These are phyloP conservation scores for Beauveria australis DNA, from an alignment of 2,329 filamentous ascomycete genomes.

Conservation along the genomic window DNA sequence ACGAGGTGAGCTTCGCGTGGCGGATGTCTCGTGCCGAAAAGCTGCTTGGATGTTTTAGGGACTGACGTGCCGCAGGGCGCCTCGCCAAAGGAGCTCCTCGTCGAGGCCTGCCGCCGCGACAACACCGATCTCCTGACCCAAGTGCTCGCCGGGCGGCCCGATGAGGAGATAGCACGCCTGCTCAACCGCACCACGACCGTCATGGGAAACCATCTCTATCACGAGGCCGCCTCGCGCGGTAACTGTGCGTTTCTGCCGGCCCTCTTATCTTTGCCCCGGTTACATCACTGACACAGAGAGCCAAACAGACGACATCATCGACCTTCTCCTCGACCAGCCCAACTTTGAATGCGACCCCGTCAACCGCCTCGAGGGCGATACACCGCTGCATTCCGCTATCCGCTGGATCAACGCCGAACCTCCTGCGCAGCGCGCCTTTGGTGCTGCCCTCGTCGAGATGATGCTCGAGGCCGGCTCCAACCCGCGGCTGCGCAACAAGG, in stretches of 20 bases:
- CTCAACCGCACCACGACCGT: slow-evolving; percentile 82
- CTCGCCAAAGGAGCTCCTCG: slow-evolving; percentile 72
- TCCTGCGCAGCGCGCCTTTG: slow-evolving; percentile 54
- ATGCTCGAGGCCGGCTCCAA: slow-evolving; percentile 70
- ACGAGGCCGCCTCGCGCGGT: slow-evolving; percentile 78
- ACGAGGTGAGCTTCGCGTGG: slow-evolving; percentile 22
- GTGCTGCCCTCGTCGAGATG: slow-evolving; percentile 63
- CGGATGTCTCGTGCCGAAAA: neutral
- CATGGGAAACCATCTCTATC: slow-evolving; percentile 81
- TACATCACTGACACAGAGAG: neutral
- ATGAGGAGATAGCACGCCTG: slow-evolving; percentile 61
- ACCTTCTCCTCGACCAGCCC: slow-evolving; percentile 73
- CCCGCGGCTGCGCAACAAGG: slow-evolving; percentile 57
- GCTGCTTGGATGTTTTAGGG: too few relatives aligned
- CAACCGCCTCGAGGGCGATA: slow-evolving; percentile 64
- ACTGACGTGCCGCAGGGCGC: slow-evolving; percentile 55
- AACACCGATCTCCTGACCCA: slow-evolving; percentile 79
- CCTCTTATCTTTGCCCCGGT: neutral
- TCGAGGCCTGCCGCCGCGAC: slow-evolving; percentile 90
- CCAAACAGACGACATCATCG: slow-evolving; percentile 65
- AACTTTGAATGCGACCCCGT: slow-evolving; percentile 78
- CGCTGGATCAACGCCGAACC: slow-evolving; percentile 66
- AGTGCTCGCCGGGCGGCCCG: slow-evolving; percentile 54
- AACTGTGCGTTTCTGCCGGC: slow-evolving; percentile 60
- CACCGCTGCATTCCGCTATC: slow-evolving; percentile 70